These are phyloP conservation scores for Metarhizium album DNA, from an alignment of 2,329 filamentous ascomycete genomes.

Conservation along the genomic window DNA sequence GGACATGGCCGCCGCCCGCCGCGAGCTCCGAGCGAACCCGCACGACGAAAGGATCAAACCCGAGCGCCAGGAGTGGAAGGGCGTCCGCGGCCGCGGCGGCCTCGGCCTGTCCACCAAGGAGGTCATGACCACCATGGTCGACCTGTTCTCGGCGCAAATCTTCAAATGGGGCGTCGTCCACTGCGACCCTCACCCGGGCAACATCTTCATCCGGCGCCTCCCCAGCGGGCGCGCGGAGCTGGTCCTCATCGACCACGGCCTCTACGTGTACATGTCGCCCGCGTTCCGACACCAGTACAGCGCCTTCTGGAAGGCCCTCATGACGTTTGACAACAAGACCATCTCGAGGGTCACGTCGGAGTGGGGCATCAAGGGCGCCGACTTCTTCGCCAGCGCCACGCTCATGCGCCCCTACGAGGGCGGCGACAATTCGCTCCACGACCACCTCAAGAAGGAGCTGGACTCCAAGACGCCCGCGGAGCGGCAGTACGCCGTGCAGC, in stretches of 20 bases:
- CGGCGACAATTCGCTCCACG: conserved; percentile 57
- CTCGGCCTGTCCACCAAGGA: conserved; percentile 73
- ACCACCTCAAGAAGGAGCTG: conserved; percentile 55
- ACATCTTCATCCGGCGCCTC: conserved; percentile 86
- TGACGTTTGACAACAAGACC: conserved; percentile 84
- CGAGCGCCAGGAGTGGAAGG: conserved; percentile 67
- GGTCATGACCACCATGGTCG: conserved; percentile 94
- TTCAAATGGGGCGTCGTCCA: conserved; percentile 95
- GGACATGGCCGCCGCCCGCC: conserved; percentile 34
- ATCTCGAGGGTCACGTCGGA: conserved; percentile 59
- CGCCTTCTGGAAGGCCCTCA: conserved; percentile 83
- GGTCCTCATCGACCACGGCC: conserved; percentile 91
- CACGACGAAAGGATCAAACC: conserved; percentile 61
- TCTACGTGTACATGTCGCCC: conserved; percentile 85
- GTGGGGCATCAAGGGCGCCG: conserved; percentile 84
- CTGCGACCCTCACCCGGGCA: conserved; percentile 94
- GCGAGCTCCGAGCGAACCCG: conserved; percentile 38
- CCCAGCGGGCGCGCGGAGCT: conserved; percentile 77
- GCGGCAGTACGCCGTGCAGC: conserved; percentile 82
- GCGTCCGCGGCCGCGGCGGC: conserved; percentile 61
- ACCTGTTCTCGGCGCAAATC: conserved; percentile 95
- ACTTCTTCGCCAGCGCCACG: conserved; percentile 85
- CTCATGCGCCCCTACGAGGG: conserved; percentile 86
- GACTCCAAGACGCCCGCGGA: conserved; percentile 51
- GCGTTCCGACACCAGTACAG: conserved; percentile 79